These are phyloP conservation scores for Eimeria nieschulzi DNA, from an alignment of 169 alveolate genomes.

Conservation along the genomic window DNA sequence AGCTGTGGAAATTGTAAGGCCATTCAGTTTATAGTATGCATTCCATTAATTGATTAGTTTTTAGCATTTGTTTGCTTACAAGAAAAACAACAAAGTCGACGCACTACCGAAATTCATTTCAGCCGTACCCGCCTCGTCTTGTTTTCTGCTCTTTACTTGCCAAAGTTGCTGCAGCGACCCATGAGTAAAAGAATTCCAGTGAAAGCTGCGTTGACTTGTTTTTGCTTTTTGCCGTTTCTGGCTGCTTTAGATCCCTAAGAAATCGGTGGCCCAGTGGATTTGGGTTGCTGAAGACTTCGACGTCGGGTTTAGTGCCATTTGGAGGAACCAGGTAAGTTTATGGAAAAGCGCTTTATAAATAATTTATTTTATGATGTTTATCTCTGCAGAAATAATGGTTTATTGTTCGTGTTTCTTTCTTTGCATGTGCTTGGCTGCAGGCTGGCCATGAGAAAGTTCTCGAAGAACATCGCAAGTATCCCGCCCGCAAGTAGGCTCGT, in stretches of 20 bases:
- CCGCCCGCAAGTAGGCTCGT: constrained; percentile 49
- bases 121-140: too few relatives aligned
- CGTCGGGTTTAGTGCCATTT: constrained; percentile 63
- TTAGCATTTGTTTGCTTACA: too few relatives aligned
- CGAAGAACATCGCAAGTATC: constrained; percentile 63
- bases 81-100: too few relatives aligned
- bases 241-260: constrained; percentile 28
- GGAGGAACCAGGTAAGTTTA: constrained; percentile 53
- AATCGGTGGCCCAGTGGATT: constrained; percentile 44
- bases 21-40: too few relatives aligned
- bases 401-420: neutral
- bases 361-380: too few relatives aligned
- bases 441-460: constrained; percentile 41
- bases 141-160: too few relatives aligned
- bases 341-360: neutral
- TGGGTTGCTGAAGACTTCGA: constrained; percentile 66
- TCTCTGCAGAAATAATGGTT: too few relatives aligned
- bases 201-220: too few relatives aligned
- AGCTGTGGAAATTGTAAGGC: constrained; percentile 44
- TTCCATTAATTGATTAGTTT: too few relatives aligned
- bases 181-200: too few relatives aligned
- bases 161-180: too few relatives aligned
- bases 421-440: constrained; percentile 16
- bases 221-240: neutral
- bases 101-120: too few relatives aligned